Conservation (phyloP, 495 filamentous ascomycete genomes). For the Xylaria sp. region DNA sequence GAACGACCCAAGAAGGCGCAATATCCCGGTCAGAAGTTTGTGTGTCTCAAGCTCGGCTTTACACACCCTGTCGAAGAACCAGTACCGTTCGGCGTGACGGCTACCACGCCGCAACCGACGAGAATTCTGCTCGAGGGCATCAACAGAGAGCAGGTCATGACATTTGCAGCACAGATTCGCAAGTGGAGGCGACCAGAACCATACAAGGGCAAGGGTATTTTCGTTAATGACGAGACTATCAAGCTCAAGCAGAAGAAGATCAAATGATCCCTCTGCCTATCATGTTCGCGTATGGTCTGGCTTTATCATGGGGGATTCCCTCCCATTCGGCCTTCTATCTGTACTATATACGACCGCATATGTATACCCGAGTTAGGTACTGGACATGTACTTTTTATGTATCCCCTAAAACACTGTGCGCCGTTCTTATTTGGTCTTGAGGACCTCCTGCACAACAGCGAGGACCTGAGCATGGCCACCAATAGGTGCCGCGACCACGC, state of each 20-base stretch:
- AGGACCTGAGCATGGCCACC: slow-evolving; percentile 79
- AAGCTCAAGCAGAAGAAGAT: slow-evolving; percentile 99
- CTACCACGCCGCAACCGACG: slow-evolving; percentile 91
- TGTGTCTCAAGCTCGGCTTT: slow-evolving; percentile 93
- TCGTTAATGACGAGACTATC: slow-evolving; percentile 96
- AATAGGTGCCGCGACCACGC: slow-evolving; percentile 85
- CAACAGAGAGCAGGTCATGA: slow-evolving; percentile 83
- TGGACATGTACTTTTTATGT: slow-evolving; percentile 40
- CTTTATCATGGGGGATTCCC: slow-evolving; percentile 2
- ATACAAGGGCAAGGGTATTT: slow-evolving; percentile 99
- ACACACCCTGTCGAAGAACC: slow-evolving; percentile 92
- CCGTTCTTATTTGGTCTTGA: slow-evolving; percentile 50
- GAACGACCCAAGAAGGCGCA: slow-evolving; percentile 71
- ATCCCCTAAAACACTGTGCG: slow-evolving; percentile 26
- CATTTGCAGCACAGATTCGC: slow-evolving; percentile 87
- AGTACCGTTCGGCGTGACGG: slow-evolving; percentile 82
- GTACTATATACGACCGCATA: slow-evolving; percentile 39
- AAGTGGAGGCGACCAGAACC: slow-evolving; percentile 92
- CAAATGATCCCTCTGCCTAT: slow-evolving; percentile 63
- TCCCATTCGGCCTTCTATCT: slow-evolving; percentile 33
- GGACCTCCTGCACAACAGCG: slow-evolving; percentile 79
- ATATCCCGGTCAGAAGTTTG: slow-evolving; percentile 84
- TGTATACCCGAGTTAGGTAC: slow-evolving; percentile 37
- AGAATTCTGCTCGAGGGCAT: slow-evolving; percentile 87
- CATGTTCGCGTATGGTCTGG: slow-evolving; percentile 32